Percentiles rank a stretch among this genome's conserved stretches.
Evolutionary conservation across 2,329 filamentous ascomycete genomes (phyloP).

Genomic region (Cytospora leucostoma): DNA sequence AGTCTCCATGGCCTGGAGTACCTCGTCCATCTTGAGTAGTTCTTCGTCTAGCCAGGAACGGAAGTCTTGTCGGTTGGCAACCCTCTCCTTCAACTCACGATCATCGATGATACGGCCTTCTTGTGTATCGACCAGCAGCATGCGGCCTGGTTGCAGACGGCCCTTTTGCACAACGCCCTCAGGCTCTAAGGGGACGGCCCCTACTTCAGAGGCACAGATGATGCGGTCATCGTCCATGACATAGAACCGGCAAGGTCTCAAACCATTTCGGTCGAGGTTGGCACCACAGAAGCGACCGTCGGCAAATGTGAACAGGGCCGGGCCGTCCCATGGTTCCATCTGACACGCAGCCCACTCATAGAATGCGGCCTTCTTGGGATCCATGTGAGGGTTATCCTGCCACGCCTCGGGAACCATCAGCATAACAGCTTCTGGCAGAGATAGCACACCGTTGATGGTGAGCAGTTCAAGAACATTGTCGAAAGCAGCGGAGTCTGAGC

Average conservation of each 20-base stretch:
- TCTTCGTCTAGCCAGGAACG: conserved; percentile 83
- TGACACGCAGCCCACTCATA: conserved; percentile 98
- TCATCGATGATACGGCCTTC: conserved; percentile 92
- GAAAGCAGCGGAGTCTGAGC: conserved; percentile 94
- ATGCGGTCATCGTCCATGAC: conserved; percentile 96
- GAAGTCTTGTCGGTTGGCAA: conserved; percentile 87
- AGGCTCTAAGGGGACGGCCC: conserved; percentile 87
- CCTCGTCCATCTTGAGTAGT: conserved; percentile 76
- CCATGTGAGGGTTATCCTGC: conserved; percentile 92
- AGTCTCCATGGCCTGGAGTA: conserved; percentile 65
- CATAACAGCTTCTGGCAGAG: conserved; percentile 95
- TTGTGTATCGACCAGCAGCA: conserved; percentile 92
- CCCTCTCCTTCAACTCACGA: conserved; percentile 83
- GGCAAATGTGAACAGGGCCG: conserved; percentile 94
- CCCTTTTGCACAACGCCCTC: conserved; percentile 91
- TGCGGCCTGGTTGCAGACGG: conserved; percentile 88
- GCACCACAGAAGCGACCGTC: conserved; percentile 96
- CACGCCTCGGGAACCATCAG: conserved; percentile 98
- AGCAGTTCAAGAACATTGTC: conserved; percentile 95
- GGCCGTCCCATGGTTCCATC: conserved; percentile 99
- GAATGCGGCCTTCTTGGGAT: conserved; percentile 92
- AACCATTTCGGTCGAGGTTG: conserved; percentile 92
- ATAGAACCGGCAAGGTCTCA: conserved; percentile 95
- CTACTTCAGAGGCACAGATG: conserved; percentile 95
- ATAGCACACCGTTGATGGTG: conserved; percentile 93